A percentile compares a stretch with the other conserved stretches of the same genome.
Conservation (phyloP, 2,329 filamentous ascomycete species). For the Paraphaeosphaeria minitans region DNA sequence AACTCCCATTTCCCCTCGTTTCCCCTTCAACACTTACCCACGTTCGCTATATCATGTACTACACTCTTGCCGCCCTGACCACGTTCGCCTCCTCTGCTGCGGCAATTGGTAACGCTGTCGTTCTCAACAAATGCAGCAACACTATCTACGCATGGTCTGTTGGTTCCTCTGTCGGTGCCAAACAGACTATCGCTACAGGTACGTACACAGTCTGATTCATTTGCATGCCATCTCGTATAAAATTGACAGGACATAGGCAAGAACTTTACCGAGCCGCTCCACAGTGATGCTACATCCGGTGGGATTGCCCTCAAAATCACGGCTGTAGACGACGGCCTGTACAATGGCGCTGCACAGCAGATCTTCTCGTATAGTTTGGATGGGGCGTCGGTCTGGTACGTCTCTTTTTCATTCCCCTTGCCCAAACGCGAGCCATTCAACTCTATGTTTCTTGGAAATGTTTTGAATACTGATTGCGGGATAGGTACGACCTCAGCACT, state of each 20-base stretch:
- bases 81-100: constrained; percentile 23
- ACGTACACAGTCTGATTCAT: background rate
- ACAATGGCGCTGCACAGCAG: constrained; percentile 27
- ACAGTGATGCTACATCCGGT: constrained; percentile 26
- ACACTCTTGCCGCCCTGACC: constrained; percentile 17
- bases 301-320: constrained; percentile 39
- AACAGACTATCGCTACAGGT: constrained; percentile 27
- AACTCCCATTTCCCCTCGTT: too few relatives aligned
- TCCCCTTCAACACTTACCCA: background rate
- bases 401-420: too few relatives aligned
- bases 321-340: constrained; percentile 25
- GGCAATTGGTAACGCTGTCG: constrained; percentile 31
- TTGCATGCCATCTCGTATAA: background rate
- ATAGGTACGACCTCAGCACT: constrained; percentile 22
- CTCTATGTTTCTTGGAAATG: too few relatives aligned
- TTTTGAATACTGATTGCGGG: too few relatives aligned
- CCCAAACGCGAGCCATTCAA: too few relatives aligned
- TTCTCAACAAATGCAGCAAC: constrained; percentile 28
- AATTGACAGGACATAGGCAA: constrained; percentile 15
- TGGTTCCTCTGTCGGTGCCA: constrained; percentile 22
- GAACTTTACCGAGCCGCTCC: constrained; percentile 26
- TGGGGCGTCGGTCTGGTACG: constrained; percentile 29
- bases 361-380: constrained; percentile 35
- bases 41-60: constrained; percentile 20
- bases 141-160: constrained; percentile 36